Evolutionary conservation across 2,329 filamentous ascomycete genomes (phyloP), one percentile per base, ranked within the genome.

Genomic region (Tolypocladium ovalisporum): DNA sequence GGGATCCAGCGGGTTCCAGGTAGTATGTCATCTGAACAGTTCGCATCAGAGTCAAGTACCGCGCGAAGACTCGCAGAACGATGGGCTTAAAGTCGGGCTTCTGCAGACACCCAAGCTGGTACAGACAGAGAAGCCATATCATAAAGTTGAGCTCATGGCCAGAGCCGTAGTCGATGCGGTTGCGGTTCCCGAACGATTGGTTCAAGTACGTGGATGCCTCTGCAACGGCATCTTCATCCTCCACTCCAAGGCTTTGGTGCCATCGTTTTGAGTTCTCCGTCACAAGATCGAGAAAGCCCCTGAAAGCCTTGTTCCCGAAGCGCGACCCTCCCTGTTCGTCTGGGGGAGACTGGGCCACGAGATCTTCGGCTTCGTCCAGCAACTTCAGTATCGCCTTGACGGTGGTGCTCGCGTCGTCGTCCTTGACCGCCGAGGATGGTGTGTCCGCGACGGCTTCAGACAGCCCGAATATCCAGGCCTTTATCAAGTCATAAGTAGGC

Each of bases 121-220:
- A 90, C 0, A 99, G 84, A 68, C 90, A 96, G n/a, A 99, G 82
- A 39, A 97, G 81, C 92, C 93, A 99, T 68, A 96, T 87, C 71
- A 93, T 80, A 74, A 99, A 97, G 76, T 99, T 97, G 61, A 99
- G 82, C 75, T 99, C 94, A 71, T 99, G 94, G 2, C 94, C 94
- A 0, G 91, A 97, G 54, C 94, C 94, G 71, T 99, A 99, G 75
- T 99, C 94, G 66, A 99, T 94, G 44, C 93, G 84, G 55, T 83
- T 82, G 51, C 86, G 82, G 68, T 96, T 96, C 52, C 94, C 94
- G 62, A 97, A 92, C 0, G 89, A 87, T 67, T 96, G 83, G 61
- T 82, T 75, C 37, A 99, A 79, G 72, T 99, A 99, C 35, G 86
- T 84, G 0, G 87, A 86, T 6, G 88, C 76, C 69, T 99, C 94